A percentile compares a stretch with the other conserved stretches of the same genome.
These are phyloP conservation scores for Protomyces pachydermus DNA, from an alignment of 1,139 yeast genomes.

Conservation along the genomic window DNA sequence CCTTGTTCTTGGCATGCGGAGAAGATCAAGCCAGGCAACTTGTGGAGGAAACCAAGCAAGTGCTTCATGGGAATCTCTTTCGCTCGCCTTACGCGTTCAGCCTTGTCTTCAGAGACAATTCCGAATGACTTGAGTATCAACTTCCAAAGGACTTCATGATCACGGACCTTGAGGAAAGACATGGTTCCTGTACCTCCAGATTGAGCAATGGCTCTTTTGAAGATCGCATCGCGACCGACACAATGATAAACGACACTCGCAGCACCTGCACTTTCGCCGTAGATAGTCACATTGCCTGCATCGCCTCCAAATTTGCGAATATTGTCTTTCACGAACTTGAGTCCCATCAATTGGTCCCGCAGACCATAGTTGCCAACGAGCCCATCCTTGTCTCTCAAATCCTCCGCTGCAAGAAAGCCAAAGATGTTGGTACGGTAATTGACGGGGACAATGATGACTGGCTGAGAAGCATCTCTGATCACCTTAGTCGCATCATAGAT, in stretches of 20 bases:
- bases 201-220: constrained; percentile 21
- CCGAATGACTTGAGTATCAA: constrained; percentile 3
- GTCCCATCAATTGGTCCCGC: constrained; percentile 39
- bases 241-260: constrained; percentile 30
- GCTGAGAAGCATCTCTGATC: constrained; percentile 35
- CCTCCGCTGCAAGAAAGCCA: constrained; percentile 38
- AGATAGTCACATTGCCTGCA: constrained; percentile 38
- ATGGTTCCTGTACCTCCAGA: constrained; percentile 22
- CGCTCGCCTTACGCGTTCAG: constrained; percentile 8
- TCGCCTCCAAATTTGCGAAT: constrained; percentile 42
- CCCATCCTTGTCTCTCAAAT: constrained; percentile 27
- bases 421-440: constrained; percentile 42
- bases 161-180: not conserved
- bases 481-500: constrained; percentile 38
- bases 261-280: constrained; percentile 44
- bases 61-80: constrained; percentile 2
- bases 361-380: constrained; percentile 39
- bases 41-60: not conserved
- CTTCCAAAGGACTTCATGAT: constrained; percentile 14
- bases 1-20: constrained; percentile 19
- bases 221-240: constrained; percentile 16
- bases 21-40: constrained; percentile 7
- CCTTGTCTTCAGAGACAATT: not conserved
- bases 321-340: constrained; percentile 42
- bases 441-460: constrained; percentile 40